A percentile compares a stretch with the other conserved stretches of the same genome.
These are phyloP conservation scores for Naganishia vishniacii DNA, from an alignment of 768 basidiomycete species.

Conservation along the genomic window DNA sequence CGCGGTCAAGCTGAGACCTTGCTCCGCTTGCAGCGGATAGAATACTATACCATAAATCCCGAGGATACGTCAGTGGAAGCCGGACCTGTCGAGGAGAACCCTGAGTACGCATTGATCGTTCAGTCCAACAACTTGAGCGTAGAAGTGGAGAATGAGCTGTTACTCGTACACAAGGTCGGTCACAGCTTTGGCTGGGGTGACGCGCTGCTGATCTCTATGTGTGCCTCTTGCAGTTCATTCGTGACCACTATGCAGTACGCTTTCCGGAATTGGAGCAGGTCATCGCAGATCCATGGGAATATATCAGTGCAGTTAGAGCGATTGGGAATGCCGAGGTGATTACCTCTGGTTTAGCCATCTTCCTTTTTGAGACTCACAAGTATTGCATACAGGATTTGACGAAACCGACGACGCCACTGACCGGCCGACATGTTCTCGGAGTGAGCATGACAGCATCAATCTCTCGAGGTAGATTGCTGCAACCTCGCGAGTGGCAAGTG, in stretches of 20 bases:
- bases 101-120: slow-evolving; percentile 93
- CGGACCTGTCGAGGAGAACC: slow-evolving; percentile 68
- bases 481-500: slow-evolving; percentile 67
- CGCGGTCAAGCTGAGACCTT: not conserved
- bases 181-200: too few relatives aligned
- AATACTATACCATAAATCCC: slow-evolving; percentile 57
- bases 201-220: too few relatives aligned
- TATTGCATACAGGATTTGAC: slow-evolving; percentile 59
- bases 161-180: slow-evolving; percentile 87
- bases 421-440: slow-evolving; percentile 83
- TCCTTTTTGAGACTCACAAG: slow-evolving; percentile 9
- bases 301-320: slow-evolving; percentile 80
- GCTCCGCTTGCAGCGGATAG: not conserved
- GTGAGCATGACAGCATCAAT: slow-evolving; percentile 94
- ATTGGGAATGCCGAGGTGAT: slow-evolving; percentile 65
- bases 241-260: slow-evolving; percentile 89
- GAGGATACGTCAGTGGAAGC: slow-evolving; percentile 71
- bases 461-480: slow-evolving; percentile 68
- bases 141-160: slow-evolving; percentile 95
- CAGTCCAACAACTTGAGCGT: slow-evolving; percentile 96
- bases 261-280: slow-evolving; percentile 97
- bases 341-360: not conserved
- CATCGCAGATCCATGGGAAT: slow-evolving; percentile 83
- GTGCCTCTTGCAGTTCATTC: slow-evolving; percentile 74
- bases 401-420: slow-evolving; percentile 72